These are phyloP conservation scores for Solanum pimpinellifolium DNA, from an alignment of 257 asterid species.

Conservation along the genomic window DNA sequence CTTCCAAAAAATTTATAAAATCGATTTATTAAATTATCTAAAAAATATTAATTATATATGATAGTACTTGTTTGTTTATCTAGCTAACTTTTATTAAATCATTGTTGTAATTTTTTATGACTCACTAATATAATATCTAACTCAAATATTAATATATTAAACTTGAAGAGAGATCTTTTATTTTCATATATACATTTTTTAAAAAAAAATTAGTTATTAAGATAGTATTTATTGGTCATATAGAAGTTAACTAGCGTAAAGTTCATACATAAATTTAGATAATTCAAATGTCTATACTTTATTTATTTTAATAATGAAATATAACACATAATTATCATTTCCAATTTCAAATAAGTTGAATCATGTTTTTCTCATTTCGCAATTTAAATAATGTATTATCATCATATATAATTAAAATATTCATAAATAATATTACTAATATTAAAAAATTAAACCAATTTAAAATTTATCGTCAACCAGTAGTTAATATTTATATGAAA, in stretches of 20 bases:
- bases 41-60: neutral
- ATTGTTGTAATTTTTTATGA: neutral
- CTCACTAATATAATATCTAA: neutral
- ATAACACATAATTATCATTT: too few species aligned
- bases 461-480: neutral
- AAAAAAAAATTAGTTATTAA: neutral
- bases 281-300: neutral
- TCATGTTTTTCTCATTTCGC: too few species aligned
- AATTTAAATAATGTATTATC: too few species aligned
- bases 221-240: fast-evolving
- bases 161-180: neutral
- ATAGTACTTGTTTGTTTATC: neutral
- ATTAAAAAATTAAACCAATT: neutral
- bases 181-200: neutral
- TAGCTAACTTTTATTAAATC: neutral
- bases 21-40: neutral
- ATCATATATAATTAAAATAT: too few species aligned
- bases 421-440: too few species aligned
- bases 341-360: too few species aligned
- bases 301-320: too few species aligned
- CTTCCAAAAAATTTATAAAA: neutral
- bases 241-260: neutral
- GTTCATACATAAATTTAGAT: neutral
- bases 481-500: neutral
- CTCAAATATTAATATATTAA: neutral